Evolutionary conservation across 2,329 filamentous ascomycete genomes (phyloP).

Genomic region (Neocucurbitaria cava): DNA sequence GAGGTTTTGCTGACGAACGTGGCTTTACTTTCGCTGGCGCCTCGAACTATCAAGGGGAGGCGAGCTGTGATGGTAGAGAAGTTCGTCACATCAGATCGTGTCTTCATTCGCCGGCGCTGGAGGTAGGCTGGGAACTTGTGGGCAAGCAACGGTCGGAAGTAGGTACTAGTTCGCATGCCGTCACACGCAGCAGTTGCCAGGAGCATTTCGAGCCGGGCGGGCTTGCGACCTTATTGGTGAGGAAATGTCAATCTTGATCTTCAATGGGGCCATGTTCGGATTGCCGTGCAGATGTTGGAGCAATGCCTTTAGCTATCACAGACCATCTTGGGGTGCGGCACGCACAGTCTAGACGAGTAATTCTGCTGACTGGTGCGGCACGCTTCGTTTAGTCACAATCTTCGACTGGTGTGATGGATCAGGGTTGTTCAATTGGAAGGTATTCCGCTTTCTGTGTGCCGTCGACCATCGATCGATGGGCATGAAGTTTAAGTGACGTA

Average conservation of each 20-base stretch:
- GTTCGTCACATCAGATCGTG: conserved; percentile 1
- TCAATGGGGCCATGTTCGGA: not conserved
- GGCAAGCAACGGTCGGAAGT: conserved; percentile 2
- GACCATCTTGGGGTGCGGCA: not conserved
- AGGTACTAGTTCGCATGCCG: conserved; percentile 1
- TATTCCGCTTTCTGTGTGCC: not conserved
- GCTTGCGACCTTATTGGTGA: conserved; percentile 1
- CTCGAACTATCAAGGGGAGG: conserved; percentile 2
- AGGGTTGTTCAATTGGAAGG: not conserved
- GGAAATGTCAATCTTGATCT: not conserved
- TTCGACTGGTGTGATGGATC: not conserved
- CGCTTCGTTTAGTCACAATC: not conserved
- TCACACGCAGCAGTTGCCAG: not conserved
- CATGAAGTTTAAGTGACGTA: not conserved
- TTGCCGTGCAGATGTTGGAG: conserved; percentile 1
- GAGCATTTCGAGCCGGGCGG: conserved; percentile 8
- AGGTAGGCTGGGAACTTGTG: not conserved
- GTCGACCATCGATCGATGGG: not conserved
- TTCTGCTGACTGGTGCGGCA: not conserved
- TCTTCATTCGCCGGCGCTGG: not conserved
- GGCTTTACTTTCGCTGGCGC: not conserved
- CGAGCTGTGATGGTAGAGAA: conserved; percentile 1
- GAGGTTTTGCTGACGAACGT: not conserved
- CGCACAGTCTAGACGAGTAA: not conserved
- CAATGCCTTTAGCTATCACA: not conserved